Evolutionary conservation across 1,284 basidiomycete species (phyloP), one percentile per base, ranked within the genome.

Genomic region (Sporisorium exsertum): DNA sequence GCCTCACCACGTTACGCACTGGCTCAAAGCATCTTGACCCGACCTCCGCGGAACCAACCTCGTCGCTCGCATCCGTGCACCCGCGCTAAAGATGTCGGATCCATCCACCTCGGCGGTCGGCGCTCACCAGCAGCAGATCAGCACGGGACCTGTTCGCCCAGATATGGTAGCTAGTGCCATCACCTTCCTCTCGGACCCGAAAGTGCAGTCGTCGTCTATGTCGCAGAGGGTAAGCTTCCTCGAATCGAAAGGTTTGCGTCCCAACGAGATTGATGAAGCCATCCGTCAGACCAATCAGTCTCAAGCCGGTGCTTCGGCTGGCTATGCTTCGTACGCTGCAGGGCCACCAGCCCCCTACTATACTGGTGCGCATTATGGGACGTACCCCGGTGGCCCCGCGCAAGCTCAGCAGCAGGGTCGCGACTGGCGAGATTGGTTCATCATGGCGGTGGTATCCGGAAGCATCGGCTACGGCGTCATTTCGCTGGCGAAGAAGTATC

Each of bases 371-470:
- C 59, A 62, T 2, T 67, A 69, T 37, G 60, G 53, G 3, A 59
- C 62, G 3, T 70, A 67, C 7, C 57, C 63, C 37, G 35, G 35
- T 37, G 35, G 35, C 35, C 35, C 35, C 2, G 55, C 72, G 2
- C 70, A 68, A 35, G 57, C 66, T 8, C 72, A 71, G 58, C 70
- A 73, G 54, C 78, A 76, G 33, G 72, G 75, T 7, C 67, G 81
- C 35, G 84, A 85, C 51, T 85, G 84, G 84, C 54, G 84, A 27
- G 84, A 85, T 51, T 63, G 59, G 75, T 85, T 83, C 84, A 97
- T 99, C 83, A 95, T 96, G 87, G 92, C 93, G 15, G 92, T 98
- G 40, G 89, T 99, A 5, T 95, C 95, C 46, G 95, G 95, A 4
- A 91, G 92, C 2, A 88, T 96, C 13, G 90, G 92, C n/a, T 97